phyloP scores from a whole-genome alignment of 768 basidiomycete genomes.

The Rhizopogon rudus region DNA sequence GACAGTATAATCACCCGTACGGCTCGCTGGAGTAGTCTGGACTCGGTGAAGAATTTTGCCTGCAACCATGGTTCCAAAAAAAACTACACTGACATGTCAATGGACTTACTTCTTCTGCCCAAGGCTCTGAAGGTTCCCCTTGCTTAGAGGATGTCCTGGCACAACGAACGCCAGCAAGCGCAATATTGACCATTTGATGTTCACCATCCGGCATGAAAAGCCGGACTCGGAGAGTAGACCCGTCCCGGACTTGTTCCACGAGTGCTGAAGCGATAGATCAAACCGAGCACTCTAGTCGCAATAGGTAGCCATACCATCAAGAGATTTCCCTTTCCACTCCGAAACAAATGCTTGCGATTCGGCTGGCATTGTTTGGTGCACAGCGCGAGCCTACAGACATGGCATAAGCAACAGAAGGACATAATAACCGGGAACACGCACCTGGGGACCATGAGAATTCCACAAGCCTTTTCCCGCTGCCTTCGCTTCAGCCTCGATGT shows the following conservation, averaged over 20 bases:
- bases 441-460: slow-evolving; percentile 78
- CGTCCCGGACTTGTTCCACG: slow-evolving; percentile 92
- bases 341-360: slow-evolving; percentile 87
- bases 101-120: slow-evolving; percentile 78
- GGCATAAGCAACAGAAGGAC: not conserved
- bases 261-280: slow-evolving; percentile 48
- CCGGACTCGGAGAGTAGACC: slow-evolving; percentile 83
- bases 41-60: slow-evolving; percentile 95
- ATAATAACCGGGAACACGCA: slow-evolving; percentile 16
- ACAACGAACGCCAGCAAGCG: slow-evolving; percentile 78
- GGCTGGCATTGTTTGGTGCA: slow-evolving; percentile 83
- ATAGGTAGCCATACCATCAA: slow-evolving; percentile 60
- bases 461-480: slow-evolving; percentile 76
- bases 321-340: slow-evolving; percentile 86
- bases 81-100: slow-evolving; percentile 2
- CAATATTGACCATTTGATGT: slow-evolving; percentile 87
- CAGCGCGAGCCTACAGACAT: slow-evolving; percentile 53
- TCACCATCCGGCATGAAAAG: slow-evolving; percentile 83
- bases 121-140: slow-evolving; percentile 76
- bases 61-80: slow-evolving; percentile 26
- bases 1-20: slow-evolving; percentile 79
- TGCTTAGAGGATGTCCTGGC: slow-evolving; percentile 65
- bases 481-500: slow-evolving; percentile 74
- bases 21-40: slow-evolving; percentile 71
- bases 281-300: not conserved